Evolutionary conservation across 2,329 filamentous ascomycete genomes (phyloP), one percentile per base, ranked within the genome.

Genomic region (Aspergillus floridensis): DNA sequence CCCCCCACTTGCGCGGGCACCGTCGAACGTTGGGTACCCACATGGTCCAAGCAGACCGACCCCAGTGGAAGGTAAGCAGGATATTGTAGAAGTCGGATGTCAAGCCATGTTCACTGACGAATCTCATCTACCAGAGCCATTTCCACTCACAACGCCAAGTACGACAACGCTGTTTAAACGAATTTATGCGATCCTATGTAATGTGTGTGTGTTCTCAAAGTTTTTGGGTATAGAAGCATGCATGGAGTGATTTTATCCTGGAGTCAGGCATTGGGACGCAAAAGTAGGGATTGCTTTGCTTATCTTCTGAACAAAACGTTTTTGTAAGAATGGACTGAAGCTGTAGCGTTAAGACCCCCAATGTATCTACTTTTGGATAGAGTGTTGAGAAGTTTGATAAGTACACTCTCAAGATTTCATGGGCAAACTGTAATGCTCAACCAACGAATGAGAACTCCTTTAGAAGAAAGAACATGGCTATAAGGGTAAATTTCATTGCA

Each of bases 21-120:
- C 7, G 95, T 99, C 56, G 90, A 91, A 90, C 85, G 95, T 72
- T 99, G 95, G 96, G 92, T 91, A 59, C 95, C 95, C 29, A 99
- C 91, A 41, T 99, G 95, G 95, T 96, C 91, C 58, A 90, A 96
- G 77, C 92, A 97, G 85, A 91, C 87, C 26, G 95, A 99, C 77
- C 95, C 95, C 62, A 96, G 91, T 78, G 96, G 95, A 81, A 86
- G 92, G 90, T 92, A 77, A 78, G 81, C 68, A 51, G 49, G 19
- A 47, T n/a, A n/a, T 21, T 4, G 21, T 26, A 29, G 24, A 19
- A 26, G 35, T 50, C 31, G 44, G 5, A 14, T 24, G 29, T 14
- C 31, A 26, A 35, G 22, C 21, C 29, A 19, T 16, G 47, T 19
- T 11, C 38, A 56, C 61, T 66, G 46, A 66, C 48, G 26, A 5